These are phyloP conservation scores for Teunomyces gatunensis DNA, from an alignment of 805 yeast species.

Conservation along the genomic window DNA sequence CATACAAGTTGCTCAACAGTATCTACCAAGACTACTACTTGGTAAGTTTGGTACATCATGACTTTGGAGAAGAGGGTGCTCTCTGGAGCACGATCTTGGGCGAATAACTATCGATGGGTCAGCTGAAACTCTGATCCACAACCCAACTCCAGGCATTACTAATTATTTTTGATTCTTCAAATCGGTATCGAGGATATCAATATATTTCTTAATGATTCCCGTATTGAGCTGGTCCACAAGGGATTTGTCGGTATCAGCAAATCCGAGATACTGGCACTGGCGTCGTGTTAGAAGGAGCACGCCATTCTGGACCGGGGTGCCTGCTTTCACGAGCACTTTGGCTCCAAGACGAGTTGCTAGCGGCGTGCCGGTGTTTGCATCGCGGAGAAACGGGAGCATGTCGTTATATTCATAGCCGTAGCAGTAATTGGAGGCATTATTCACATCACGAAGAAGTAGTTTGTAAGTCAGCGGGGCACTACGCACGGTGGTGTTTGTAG, in stretches of 20 bases:
- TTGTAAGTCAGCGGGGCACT: constrained; percentile 38
- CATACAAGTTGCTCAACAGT: constrained; percentile 60
- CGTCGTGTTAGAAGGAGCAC: constrained; percentile 34
- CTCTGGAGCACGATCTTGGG: constrained; percentile 67
- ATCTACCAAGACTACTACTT: constrained; percentile 65
- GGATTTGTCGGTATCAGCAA: constrained; percentile 20
- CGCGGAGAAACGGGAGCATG: constrained; percentile 47
- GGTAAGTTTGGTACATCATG: constrained; percentile 87
- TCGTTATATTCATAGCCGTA: constrained; percentile 57
- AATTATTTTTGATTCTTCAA: constrained; percentile 8
- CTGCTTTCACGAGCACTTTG: constrained; percentile 48
- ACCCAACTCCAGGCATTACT: neutral
- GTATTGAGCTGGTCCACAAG: constrained; percentile 29
- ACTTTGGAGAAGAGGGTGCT: constrained; percentile 67
- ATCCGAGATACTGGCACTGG: constrained; percentile 33
- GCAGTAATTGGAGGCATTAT: constrained; percentile 42
- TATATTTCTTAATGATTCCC: constrained; percentile 36
- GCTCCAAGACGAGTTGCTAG: constrained; percentile 51
- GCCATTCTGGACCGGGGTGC: constrained; percentile 49
- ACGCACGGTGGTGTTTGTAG: neutral
- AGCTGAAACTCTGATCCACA: neutral
- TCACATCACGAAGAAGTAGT: constrained; percentile 52
- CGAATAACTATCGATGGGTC: constrained; percentile 21
- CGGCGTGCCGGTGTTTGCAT: constrained; percentile 22
- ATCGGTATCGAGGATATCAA: constrained; percentile 34